These are phyloP conservation scores for Epichloe bromicola DNA, from an alignment of 2,329 filamentous ascomycete genomes.

Conservation along the genomic window DNA sequence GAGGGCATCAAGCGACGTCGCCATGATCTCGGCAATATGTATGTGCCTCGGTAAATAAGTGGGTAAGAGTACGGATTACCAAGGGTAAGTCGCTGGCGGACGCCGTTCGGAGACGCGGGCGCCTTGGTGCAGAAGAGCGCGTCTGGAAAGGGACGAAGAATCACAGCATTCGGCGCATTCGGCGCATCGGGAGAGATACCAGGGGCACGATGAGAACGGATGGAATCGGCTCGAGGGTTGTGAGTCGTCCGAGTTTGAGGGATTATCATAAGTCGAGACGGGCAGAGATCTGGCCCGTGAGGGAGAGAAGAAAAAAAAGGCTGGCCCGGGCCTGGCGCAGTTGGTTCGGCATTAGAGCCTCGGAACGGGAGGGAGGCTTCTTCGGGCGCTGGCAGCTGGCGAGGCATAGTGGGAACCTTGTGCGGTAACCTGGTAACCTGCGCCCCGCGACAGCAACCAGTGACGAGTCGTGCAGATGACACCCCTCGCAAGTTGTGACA, in stretches of 20 bases:
- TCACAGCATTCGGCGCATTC: background rate
- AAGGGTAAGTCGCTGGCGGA: too few species aligned
- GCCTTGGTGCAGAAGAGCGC: background rate
- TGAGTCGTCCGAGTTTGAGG: background rate
- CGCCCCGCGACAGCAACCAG: too few species aligned
- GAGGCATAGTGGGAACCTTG: too few species aligned
- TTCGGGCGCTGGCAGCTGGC: too few species aligned
- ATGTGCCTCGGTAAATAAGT: constrained; percentile 12
- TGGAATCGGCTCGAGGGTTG: background rate
- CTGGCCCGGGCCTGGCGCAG: background rate
- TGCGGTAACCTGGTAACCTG: too few species aligned
- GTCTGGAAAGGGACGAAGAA: background rate
- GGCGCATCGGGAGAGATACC: background rate
- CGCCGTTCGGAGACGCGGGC: too few species aligned
- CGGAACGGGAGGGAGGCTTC: background rate
- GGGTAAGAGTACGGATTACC: background rate
- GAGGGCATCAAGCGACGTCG: constrained; percentile 15
- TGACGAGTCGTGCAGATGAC: too few species aligned
- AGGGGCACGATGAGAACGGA: background rate
- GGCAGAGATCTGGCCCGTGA: background rate
- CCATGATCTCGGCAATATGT: constrained; percentile 10
- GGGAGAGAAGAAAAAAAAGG: background rate
- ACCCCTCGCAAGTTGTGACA: too few species aligned
- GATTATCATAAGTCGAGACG: background rate
- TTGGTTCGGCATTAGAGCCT: background rate